Percentiles rank a stretch among this genome's conserved stretches.
Evolutionary conservation across 257 asterid genomes (phyloP).

Genomic region (Solanum ahanhuiri): DNA sequence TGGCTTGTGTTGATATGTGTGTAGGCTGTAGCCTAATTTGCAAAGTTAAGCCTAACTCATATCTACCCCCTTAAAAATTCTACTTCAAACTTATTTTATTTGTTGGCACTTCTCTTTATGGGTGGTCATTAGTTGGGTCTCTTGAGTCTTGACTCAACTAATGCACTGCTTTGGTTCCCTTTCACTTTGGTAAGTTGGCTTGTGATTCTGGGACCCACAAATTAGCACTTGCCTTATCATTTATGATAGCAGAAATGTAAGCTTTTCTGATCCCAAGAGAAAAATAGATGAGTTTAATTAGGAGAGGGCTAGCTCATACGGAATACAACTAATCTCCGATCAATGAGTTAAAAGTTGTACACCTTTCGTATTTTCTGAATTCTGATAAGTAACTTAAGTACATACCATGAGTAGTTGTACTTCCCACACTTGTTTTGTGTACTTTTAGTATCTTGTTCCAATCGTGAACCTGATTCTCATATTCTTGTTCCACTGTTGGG

Average conservation of each 20-base stretch:
- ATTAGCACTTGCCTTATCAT: too few relatives aligned
- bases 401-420: not conserved
- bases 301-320: not conserved
- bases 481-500: not conserved
- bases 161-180: not conserved
- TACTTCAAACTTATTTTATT: not conserved
- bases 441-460: not conserved
- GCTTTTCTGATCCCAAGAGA: too few relatives aligned
- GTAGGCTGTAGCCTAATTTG: not conserved
- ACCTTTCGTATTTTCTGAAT: not conserved
- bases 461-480: not conserved
- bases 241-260: too few relatives aligned
- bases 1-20: not conserved
- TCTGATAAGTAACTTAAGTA: not conserved
- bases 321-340: not conserved
- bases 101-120: not conserved
- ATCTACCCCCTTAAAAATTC: not conserved
- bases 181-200: not conserved
- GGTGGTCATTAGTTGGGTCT: not conserved
- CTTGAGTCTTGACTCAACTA: not conserved
- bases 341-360: not conserved
- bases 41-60: not conserved
- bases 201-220: too few relatives aligned
- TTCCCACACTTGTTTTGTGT: not conserved
- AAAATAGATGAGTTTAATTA: not conserved